Evolutionary conservation across 2,329 filamentous ascomycete genomes (phyloP), one percentile per base, ranked within the genome.

Genomic region (Aspergillus felis): DNA sequence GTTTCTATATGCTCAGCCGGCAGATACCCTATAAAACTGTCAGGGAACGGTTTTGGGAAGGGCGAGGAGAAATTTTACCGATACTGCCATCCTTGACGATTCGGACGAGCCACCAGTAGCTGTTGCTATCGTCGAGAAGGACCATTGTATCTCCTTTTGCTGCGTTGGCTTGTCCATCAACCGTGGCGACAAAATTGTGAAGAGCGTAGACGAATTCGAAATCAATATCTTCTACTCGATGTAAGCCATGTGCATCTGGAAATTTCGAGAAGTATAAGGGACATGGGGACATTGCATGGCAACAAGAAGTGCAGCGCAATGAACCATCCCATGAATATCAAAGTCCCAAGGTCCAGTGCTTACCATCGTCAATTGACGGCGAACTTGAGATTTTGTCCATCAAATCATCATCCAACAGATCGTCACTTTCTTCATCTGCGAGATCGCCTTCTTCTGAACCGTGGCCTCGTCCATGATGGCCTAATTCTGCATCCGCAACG

Each of bases 131-230:
- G 70, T 99, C 94, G 24, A 99, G 84, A 62, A 99, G 81, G 54
- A 97, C 93, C 94, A 99, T 99, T 14, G 93, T 97, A 71, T 99
- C 94, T 53, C 94, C 94, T 77, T 99, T 99, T 35, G 91, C 95
- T 58, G 94, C 94, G 79, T 97, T 99, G 61, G 94, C 94, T 76
- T 99, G 94, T 28, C 94, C 94, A 77, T 99, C 94, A 51, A 99
- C 94, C 0, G 94, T 97, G 28, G 94, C 94, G 63, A 97, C 90
- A 70, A 99, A 99, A 2, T 93, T 99, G 74, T 97, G 94, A 57
- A 99, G 82, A 28, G 94, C 94, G 78, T 99, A 99, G 60, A 99
- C 94, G 78, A 97, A 97, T 74, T 97, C 93, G 80, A 99, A 97
- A 82, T 99, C 94, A 77, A 99, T 99, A 71, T 99, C 94, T 84